Evolutionary conservation across 352 stramenopile species (phyloP).

Genomic region (Globisporangium uncinulatum): DNA sequence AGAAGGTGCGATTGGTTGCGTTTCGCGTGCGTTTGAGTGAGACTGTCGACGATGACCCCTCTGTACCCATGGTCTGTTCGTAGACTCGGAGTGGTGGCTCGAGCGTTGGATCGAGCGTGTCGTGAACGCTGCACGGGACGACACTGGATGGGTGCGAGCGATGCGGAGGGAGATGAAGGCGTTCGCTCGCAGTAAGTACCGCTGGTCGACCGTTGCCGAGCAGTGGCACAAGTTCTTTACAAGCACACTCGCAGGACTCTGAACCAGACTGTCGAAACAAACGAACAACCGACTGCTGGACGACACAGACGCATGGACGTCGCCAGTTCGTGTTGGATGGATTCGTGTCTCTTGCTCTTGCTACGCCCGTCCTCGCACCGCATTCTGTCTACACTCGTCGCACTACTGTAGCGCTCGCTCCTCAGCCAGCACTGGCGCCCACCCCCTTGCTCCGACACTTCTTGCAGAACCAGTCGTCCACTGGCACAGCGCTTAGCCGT

Average conservation of each 20-base stretch:
- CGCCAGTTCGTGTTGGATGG: background rate
- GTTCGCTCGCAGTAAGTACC: slow-evolving; percentile 46
- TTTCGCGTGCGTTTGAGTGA: background rate
- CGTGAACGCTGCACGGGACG: slow-evolving; percentile 23
- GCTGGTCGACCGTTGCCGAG: slow-evolving; percentile 43
- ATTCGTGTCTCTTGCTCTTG: background rate
- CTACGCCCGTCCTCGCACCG: background rate
- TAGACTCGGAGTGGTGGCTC: slow-evolving; percentile 22
- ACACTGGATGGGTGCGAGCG: slow-evolving; percentile 14
- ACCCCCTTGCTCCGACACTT: slow-evolving; percentile 31
- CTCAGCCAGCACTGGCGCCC: background rate
- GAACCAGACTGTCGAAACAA: too few species aligned
- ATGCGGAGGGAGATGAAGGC: slow-evolving; percentile 50
- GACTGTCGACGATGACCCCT: background rate
- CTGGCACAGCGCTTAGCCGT: slow-evolving; percentile 65
- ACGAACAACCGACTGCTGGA: too few species aligned
- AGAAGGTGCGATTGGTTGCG: background rate
- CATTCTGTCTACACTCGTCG: background rate
- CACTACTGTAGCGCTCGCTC: background rate
- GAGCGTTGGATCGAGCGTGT: slow-evolving; percentile 50
- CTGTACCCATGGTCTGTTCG: background rate
- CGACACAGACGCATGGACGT: background rate
- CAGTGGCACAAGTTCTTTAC: slow-evolving; percentile 46
- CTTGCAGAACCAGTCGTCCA: slow-evolving; percentile 88
- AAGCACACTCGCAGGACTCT: background rate